Evolutionary conservation across 2,329 filamentous ascomycete species (phyloP), one percentile per base, ranked within the genome.

Genomic region (Ampelomyces quisqualis): DNA sequence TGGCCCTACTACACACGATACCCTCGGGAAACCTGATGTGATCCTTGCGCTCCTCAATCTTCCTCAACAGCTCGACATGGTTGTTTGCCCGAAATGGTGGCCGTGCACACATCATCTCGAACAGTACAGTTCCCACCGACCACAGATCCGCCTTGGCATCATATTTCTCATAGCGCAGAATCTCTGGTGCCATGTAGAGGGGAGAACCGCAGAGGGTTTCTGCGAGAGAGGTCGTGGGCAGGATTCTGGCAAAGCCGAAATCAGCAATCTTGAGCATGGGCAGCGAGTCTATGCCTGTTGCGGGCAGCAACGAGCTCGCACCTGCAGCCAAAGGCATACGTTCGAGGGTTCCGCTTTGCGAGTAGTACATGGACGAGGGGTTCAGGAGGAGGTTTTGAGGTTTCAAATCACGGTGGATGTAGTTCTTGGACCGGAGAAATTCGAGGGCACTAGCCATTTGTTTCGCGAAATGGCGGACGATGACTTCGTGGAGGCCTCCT

Each of bases 191-290:
- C 93, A 98, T 98, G 73, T 98, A 98, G 18, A 98, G 75, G 7
- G 93, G 93, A 9, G 93, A 97, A 13, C 93, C 93, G 68, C 93
- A 98, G 0, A 98, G 80, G 0, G 93, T 98, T 67, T 98, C 93
- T 8, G 93, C 93, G 49, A 98, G 78, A 4, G 90, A 91, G 0
- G 91, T 95, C 6, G 88, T 84, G 2, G 93, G 91, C 34, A 98
- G 74, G 40, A 94, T 89, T 40, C 93, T 84, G 40, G 93, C 93
- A 65, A 98, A 98, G n/a, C 93, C 93, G 64, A 98, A 98, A 72
- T 98, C 93, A 42, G 93, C 93, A 57, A 98, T 84, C 73, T 98
- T 98, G 45, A 98, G 80, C 85, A 97, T 94, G 4, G 93, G 93
- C 28, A 98, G 72, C 13, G 90, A 93, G 38, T 81, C 77, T 20